Evolutionary conservation across 805 yeast genomes (phyloP).

Genomic region (Candida coquimbonensis): DNA sequence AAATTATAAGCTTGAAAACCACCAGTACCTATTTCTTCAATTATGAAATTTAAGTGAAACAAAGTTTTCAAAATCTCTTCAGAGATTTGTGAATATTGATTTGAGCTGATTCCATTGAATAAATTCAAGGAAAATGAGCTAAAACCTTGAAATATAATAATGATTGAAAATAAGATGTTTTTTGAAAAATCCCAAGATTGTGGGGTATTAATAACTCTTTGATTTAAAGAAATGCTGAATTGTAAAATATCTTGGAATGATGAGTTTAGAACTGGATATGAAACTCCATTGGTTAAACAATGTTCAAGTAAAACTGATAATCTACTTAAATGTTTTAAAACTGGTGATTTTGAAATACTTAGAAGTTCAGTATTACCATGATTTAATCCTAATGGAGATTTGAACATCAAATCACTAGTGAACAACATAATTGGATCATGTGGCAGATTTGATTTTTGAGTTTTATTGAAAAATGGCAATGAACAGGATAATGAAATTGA

Average conservation of each 20-base stretch:
- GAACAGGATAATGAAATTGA: slow-evolving; percentile 16
- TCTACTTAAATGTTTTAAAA: slow-evolving; percentile 40
- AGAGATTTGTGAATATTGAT: slow-evolving; percentile 17
- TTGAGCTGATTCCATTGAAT: slow-evolving; percentile 13
- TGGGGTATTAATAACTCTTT: slow-evolving; percentile 4
- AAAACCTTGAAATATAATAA: slow-evolving; percentile 45
- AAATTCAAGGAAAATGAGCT: slow-evolving; percentile 30
- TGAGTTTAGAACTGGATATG: slow-evolving; percentile 10
- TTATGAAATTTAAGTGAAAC: slow-evolving; percentile 39
- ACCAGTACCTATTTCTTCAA: slow-evolving; percentile 52
- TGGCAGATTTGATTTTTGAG: slow-evolving; percentile 15
- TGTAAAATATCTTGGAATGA: slow-evolving; percentile 11
- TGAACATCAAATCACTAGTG: slow-evolving; percentile 15
- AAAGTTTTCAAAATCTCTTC: slow-evolving; percentile 33
- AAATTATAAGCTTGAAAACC: slow-evolving; percentile 61
- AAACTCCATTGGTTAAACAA: slow-evolving; percentile 22
- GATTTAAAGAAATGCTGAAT: slow-evolving; percentile 8
- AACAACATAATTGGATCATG: slow-evolving; percentile 15
- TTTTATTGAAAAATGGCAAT: slow-evolving; percentile 11
- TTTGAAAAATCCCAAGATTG: slow-evolving; percentile 34
- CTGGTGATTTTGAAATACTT: slow-evolving; percentile 27
- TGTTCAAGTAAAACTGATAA: slow-evolving; percentile 40
- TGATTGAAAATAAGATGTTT: slow-evolving; percentile 37
- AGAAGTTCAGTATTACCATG: slow-evolving; percentile 3
- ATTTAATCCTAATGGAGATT: slow-evolving; percentile 16